Base-by-base conservation (phyloP, 305 asterid species). In the Euphrasia arctica region DNA sequence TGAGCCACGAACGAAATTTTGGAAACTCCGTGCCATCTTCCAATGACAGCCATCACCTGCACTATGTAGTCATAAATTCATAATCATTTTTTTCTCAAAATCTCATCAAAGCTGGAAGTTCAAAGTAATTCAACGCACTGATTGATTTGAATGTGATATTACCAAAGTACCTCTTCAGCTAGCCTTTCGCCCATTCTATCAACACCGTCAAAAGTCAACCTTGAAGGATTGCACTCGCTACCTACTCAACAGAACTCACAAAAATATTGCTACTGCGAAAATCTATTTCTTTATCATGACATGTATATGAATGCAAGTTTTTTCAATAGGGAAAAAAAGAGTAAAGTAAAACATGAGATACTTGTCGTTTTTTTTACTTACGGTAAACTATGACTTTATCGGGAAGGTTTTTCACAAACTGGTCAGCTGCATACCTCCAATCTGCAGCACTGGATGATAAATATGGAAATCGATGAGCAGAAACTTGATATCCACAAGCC, bases 1-100 rank as follows among this genome's bases (percentile, higher is more conserved):
- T 91, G 98, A 66, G 96, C 92, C 63, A 91, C 95, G 64, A 91
- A 85, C 15, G 98, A 91, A 73, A 91, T 86, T 72, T 82, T 91
- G 71, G 60, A 60, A 72, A 86, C 74, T 13, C 84, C 93, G 52
- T 79, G 91, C 89, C 89, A 80, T 10, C 74, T 85, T 63, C 76
- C 77, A 54, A 91, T 74, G 64, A 89, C 95, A 63, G 77, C 85
- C 73, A 81, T 65, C 74, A 90, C 97, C 97, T 90, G 82, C 78
- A 71, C 82, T 76, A 66, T 61, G 83, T 58, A 55, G 56, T 58
- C 65, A 48, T 65, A 67, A 73, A 55, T 51, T 58, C 65, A 48
- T 65, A 67, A 73, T 62, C 36, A 55, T 67, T n/a, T 62, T 66
- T 57, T 67, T n/a, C 52, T 2, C 52, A 47, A 47, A 45, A 47